Evolutionary conservation across 148 eudicot genomes (phyloP).

Genomic region (Amaranthus cruentus): DNA sequence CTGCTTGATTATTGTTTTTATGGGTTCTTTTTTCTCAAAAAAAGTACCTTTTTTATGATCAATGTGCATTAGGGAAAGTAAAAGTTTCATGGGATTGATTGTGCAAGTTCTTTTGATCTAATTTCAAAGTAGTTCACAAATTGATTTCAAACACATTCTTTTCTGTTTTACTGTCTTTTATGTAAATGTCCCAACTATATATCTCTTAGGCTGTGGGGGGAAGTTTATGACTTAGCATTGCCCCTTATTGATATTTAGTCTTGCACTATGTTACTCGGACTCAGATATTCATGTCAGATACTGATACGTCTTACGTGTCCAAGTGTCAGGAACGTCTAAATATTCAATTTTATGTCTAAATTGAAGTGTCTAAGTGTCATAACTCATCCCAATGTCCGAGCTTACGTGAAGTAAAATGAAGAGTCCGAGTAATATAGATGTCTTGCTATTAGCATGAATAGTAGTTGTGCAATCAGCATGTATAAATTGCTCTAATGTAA

Average conservation of each 20-base stretch:
- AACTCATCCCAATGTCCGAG: neutral
- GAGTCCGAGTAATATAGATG: neutral
- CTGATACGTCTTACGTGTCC: no score
- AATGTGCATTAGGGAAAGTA: neutral
- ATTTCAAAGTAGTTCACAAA: neutral
- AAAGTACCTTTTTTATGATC: neutral
- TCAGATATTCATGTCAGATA: no score
- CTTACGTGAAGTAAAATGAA: neutral
- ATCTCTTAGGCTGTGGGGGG: neutral
- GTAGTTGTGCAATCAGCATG: neutral
- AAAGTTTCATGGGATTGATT: neutral
- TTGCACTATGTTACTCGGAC: no score
- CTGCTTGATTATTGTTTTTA: neutral
- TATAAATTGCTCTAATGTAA: constrained; percentile 8
- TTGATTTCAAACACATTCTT: neutral
- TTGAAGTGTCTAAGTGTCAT: neutral
- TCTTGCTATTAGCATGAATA: neutral
- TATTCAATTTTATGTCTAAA: no score
- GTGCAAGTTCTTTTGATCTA: neutral
- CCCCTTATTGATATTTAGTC: neutral
- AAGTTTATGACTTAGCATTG: neutral
- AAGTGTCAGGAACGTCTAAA: no score
- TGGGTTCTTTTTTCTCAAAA: neutral
- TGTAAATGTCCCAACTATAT: neutral
- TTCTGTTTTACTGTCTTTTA: neutral